Evolutionary conservation across 352 stramenopile genomes (phyloP).

Genomic region (Pythium vanterpoolii): DNA sequence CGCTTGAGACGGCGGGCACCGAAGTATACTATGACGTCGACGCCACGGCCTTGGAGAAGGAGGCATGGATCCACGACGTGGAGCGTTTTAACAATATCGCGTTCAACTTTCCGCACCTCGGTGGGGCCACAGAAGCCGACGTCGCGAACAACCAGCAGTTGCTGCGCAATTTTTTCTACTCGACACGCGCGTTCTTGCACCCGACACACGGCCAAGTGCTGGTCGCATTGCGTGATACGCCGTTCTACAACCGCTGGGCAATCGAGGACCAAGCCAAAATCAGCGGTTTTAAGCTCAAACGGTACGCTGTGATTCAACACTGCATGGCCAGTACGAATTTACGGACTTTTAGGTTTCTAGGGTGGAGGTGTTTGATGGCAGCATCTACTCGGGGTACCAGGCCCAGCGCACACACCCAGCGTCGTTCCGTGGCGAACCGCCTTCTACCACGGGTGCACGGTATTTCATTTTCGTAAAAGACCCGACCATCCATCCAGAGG

Average conservation of each 20-base stretch:
- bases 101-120: constrained; percentile 88
- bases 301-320: constrained; percentile 27
- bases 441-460: constrained; percentile 58
- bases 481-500: constrained; percentile 25
- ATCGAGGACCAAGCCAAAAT: constrained; percentile 61
- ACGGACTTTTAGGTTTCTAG: constrained; percentile 20
- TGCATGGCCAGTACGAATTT: background rate
- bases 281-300: constrained; percentile 65
- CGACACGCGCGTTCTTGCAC: constrained; percentile 53
- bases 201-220: constrained; percentile 60
- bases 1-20: constrained; percentile 62
- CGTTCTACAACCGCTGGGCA: constrained; percentile 86
- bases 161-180: constrained; percentile 74
- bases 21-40: constrained; percentile 68
- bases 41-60: constrained; percentile 55
- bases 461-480: constrained; percentile 71
- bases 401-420: constrained; percentile 72
- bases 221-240: constrained; percentile 68
- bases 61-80: constrained; percentile 42
- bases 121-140: constrained; percentile 76
- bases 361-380: constrained; percentile 58
- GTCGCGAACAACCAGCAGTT: constrained; percentile 81
- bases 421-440: constrained; percentile 68
- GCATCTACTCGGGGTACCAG: constrained; percentile 73
- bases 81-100: constrained; percentile 64